Percentiles rank a stretch among this genome's conserved stretches.
Conservation (phyloP, 2,329 filamentous ascomycete genomes). For the Trichophyton benhamiae region DNA sequence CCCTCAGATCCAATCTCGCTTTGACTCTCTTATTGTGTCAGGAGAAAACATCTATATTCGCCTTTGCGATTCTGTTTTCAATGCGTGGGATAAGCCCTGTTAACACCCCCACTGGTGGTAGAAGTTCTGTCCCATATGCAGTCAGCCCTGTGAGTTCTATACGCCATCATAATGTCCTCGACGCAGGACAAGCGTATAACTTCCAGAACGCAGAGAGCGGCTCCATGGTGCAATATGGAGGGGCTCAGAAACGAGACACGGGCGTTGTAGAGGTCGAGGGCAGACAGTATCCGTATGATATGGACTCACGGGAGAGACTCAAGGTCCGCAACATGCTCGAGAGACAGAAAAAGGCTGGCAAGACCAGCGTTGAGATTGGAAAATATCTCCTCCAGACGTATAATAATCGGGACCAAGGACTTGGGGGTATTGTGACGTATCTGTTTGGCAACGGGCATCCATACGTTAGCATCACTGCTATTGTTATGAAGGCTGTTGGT, state of each 20-base stretch:
- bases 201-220: background rate
- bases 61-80: background rate
- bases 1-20: background rate
- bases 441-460: constrained; percentile 6
- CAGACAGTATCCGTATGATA: background rate
- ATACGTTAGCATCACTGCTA: constrained; percentile 12
- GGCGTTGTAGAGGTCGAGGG: background rate
- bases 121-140: background rate
- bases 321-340: background rate
- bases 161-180: background rate
- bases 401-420: constrained; percentile 10
- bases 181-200: background rate
- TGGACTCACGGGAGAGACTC: constrained; percentile 3
- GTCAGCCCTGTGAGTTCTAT: background rate
- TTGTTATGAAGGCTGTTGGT: constrained; percentile 9
- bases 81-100: background rate
- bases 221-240: background rate
- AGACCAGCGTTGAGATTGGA: constrained; percentile 12
- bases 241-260: background rate
- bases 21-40: background rate
- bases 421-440: constrained; percentile 11
- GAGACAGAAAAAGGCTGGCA: constrained; percentile 4
- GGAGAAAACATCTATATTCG: no score
- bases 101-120: background rate
- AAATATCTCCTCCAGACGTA: constrained; percentile 7